Evolutionary conservation across 1,284 basidiomycete genomes (phyloP), one percentile per base, ranked within the genome.

Genomic region (Melanopsichium pennsylvanicum): DNA sequence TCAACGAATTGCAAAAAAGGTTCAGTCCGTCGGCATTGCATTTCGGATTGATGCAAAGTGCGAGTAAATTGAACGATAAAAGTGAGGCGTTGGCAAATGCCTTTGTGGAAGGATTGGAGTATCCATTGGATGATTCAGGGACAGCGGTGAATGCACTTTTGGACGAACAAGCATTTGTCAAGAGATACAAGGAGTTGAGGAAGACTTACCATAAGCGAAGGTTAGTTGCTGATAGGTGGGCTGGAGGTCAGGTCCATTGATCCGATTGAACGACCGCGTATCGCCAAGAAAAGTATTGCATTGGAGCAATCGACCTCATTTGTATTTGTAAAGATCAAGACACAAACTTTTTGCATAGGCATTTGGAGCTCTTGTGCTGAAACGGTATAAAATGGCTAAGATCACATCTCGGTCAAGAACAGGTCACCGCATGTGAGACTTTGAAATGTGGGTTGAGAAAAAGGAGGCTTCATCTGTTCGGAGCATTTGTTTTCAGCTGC

Each of bases 81-180:
- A 73, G 67, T 9, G 78, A 80, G 27, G 46, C 60, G 4, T 34
- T 80, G n/a, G 78, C 77, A 13, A 76, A 72, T 33, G 74, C 75
- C 13, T 80, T 64, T 48, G 74, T 79, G 22, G 75, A 80, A 43
- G 72, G 70, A 2, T 29, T 77, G 6, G 43, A 73, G 1, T 60
- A 74, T 23, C 54, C 67, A 10, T 47, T 39, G 16, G 70, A 66
- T 19, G 57, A 56, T 27, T 45, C 33, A 13, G 59, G 55, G 4
- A 55, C 60, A 5, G 49, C 43, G 1, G 49, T 43, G 15, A 54
- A 60, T 33, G 61, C 3, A 0, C 1, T 58, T 18, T 21, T 63
- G 39, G 66, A 64, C 26, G 73, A 73, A 13, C 44, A 44, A 13
- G 35, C 47, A 22, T 76, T 76, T 44, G 72, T 74, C 4, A 39